Evolutionary conservation across 2,329 filamentous ascomycete genomes (phyloP).

Genomic region (Septoria linicola): DNA sequence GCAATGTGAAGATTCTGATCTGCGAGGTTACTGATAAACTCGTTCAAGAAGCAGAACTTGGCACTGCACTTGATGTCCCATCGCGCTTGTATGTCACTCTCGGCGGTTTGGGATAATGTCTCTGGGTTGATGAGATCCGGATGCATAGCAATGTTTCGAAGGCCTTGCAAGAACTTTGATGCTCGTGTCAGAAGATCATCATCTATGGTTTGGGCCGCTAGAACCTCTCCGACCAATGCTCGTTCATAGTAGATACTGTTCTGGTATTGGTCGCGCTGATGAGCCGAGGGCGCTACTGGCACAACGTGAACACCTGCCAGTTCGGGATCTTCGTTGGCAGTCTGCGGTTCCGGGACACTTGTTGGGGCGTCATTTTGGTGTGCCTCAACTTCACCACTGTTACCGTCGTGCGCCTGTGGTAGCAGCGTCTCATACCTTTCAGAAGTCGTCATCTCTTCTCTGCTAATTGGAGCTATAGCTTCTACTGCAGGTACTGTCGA

Average conservation of each 20-base stretch:
- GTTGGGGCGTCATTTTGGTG: constrained; percentile 5
- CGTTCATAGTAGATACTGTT: constrained; percentile 27
- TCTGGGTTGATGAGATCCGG: constrained; percentile 39
- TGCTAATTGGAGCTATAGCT: constrained; percentile 27
- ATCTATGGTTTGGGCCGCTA: constrained; percentile 20
- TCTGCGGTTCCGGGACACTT: background rate
- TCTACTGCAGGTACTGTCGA: constrained; percentile 37
- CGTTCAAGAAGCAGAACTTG: constrained; percentile 41
- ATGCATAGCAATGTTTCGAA: constrained; percentile 34
- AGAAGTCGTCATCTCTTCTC: constrained; percentile 38
- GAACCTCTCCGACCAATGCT: constrained; percentile 31
- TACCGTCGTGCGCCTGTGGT: constrained; percentile 26
- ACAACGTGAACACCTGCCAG: constrained; percentile 26
- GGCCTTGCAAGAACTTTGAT: constrained; percentile 30
- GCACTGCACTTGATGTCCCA: constrained; percentile 39
- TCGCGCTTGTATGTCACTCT: constrained; percentile 31
- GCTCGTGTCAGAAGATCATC: constrained; percentile 23
- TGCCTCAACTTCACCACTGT: constrained; percentile 3
- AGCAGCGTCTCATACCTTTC: constrained; percentile 38
- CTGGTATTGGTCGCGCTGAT: constrained; percentile 37
- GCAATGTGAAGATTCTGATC: constrained; percentile 31
- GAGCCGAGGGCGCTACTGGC: constrained; percentile 32
- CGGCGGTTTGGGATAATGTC: constrained; percentile 32
- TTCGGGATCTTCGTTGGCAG: constrained; percentile 21
- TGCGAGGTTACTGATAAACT: constrained; percentile 34